phyloP scores from a whole-genome alignment of 2,329 filamentous ascomycete genomes.

The Ophiostoma ips region DNA sequence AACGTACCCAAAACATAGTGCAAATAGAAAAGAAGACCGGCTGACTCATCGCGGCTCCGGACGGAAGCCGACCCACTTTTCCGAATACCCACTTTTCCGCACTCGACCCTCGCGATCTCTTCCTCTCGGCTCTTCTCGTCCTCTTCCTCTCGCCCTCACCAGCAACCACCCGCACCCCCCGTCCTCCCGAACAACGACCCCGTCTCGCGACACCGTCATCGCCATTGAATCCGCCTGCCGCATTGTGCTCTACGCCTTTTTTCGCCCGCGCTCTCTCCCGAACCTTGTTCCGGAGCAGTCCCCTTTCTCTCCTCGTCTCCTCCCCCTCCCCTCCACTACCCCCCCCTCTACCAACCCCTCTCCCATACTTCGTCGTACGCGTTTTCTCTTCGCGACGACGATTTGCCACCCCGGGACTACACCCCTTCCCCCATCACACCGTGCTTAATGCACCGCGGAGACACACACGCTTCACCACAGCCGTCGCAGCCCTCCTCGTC shows the following conservation, averaged over 20 bases:
- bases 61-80: background rate
- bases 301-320: background rate
- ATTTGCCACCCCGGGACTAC: background rate
- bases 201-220: background rate
- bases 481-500: conserved; percentile 18
- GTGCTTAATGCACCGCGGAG: conserved; percentile 55
- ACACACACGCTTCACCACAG: conserved; percentile 25
- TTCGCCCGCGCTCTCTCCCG: no score
- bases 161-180: background rate
- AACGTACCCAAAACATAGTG: no score
- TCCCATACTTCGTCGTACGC: background rate
- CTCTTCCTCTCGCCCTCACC: background rate
- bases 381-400: conserved; percentile 7
- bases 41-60: background rate
- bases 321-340: background rate
- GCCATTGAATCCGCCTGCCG: no score
- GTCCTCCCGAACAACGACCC: background rate
- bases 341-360: background rate
- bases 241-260: no score
- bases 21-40: background rate
- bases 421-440: conserved; percentile 1
- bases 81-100: no score
- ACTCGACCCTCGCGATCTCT: background rate
- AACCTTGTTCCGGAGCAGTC: background rate
- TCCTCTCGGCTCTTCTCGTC: background rate